Base-by-base conservation (phyloP, 345 rosid species). In the Aegle marmelos region DNA sequence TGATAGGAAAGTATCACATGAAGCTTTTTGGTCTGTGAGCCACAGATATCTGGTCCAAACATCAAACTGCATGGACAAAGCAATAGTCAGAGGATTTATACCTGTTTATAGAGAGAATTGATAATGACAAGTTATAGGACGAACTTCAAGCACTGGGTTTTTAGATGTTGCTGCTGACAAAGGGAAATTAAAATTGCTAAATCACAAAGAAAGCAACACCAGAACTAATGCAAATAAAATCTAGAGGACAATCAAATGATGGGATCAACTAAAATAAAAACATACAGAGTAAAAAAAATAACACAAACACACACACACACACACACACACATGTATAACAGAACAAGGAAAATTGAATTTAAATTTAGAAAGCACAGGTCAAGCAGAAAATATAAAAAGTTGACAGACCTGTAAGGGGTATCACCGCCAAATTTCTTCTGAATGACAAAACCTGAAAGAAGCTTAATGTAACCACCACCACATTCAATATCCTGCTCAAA, bases 391-490 rank as follows among this genome's bases (percentile, higher is more conserved):
- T 54, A 17, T 10, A n/a, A 70, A 24, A 39, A 30, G 41, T 39
- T 73, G 33, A 83, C 68, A 14, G 62, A 95, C 99, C 96, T 92
- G 83, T 92, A 95, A 69, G 99, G 99, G 68, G 99, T 91, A 81
- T 95, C 99, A n/a, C 99, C 99, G 59, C 99, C 99, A 86, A 89
- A 95, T 82, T 93, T 95, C 87, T 95, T 95, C 81, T 95, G 99
- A 85, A 93, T 95, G 39, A 95, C 98, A 79, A 88, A 93, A 36
- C 95, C 95, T n/a, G 98, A 95, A 73, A 82, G 94, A 80, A 95
- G 97, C 89, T 95, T 93, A 74, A 95, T 90, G 86, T 95, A 93
- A 62, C 94, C 98, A 27, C 99, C 99, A 9, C 99, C 99, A 79
- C 99, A 95, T 82, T 95, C 98, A 57, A 95, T 92, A 78, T 95